These are phyloP conservation scores for Kazachstania viticola DNA, from an alignment of 805 yeast species.

Conservation along the genomic window DNA sequence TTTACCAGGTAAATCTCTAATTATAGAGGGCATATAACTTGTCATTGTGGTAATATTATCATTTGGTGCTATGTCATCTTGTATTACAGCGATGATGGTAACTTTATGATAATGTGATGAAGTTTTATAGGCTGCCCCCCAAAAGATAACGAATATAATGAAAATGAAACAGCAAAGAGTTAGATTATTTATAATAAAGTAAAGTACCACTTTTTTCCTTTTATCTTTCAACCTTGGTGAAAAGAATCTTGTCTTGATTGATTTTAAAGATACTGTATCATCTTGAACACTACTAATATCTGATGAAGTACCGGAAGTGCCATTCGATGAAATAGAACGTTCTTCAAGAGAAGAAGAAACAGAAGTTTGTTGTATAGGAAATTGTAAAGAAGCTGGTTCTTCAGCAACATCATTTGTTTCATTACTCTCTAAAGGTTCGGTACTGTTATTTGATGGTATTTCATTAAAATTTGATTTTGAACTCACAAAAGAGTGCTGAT, in stretches of 20 bases:
- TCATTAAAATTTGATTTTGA: too few species aligned
- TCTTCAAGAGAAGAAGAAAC: constrained; percentile 1
- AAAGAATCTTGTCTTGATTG: constrained; percentile 8
- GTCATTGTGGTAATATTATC: constrained; percentile 21
- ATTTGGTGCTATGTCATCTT: constrained; percentile 1
- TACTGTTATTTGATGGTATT: too few species aligned
- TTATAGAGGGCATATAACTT: not conserved
- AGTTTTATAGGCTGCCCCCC: constrained; percentile 29
- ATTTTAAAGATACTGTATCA: not conserved
- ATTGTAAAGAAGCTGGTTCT: not conserved
- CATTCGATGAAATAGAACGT: too few species aligned
- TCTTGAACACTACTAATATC: too few species aligned
- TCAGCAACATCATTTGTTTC: too few species aligned
- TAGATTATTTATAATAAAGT: constrained; percentile 5
- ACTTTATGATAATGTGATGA: constrained; percentile 13
- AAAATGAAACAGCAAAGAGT: constrained; percentile 14
- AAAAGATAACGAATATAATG: constrained; percentile 21
- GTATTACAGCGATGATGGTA: constrained; percentile 12
- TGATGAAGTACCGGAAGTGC: too few species aligned
- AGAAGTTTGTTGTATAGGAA: not conserved
- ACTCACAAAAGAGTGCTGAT: too few species aligned
- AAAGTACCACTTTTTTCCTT: constrained; percentile 4
- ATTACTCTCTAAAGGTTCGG: too few species aligned
- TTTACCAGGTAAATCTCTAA: constrained; percentile 9
- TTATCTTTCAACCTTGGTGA: constrained; percentile 6